These are phyloP conservation scores for Ciborinia camelliae DNA, from an alignment of 2,329 filamentous ascomycete genomes.

Conservation along the genomic window DNA sequence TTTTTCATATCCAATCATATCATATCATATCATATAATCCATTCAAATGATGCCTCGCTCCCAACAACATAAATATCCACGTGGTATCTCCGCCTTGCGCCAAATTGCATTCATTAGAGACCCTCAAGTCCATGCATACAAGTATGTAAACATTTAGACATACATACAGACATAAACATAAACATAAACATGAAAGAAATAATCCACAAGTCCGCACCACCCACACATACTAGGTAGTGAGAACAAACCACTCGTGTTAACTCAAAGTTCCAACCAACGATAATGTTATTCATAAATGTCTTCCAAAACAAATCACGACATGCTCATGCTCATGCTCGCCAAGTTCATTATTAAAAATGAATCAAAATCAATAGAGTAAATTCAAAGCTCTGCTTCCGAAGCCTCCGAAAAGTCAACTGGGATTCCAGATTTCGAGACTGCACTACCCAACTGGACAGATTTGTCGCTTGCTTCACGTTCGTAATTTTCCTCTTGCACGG, in stretches of 20 bases:
- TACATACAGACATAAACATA: not conserved
- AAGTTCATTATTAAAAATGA: not conserved
- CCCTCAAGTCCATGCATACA: not conserved
- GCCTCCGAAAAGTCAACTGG: not conserved
- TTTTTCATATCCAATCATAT: not conserved
- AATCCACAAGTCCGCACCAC: not conserved
- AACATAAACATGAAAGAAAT: not conserved
- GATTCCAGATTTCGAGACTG: not conserved
- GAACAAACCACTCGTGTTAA: not conserved
- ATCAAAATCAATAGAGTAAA: not conserved
- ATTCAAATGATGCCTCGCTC: not conserved
- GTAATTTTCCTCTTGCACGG: constrained; percentile 2
- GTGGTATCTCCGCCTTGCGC: constrained; percentile 10
- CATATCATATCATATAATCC: constrained; percentile 2
- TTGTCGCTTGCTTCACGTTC: constrained; percentile 18
- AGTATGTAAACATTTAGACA: too few species aligned
- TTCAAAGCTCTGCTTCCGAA: not conserved
- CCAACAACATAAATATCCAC: not conserved
- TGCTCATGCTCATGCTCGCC: not conserved
- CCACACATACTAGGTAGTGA: not conserved
- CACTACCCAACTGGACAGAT: constrained; percentile 9
- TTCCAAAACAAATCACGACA: not conserved
- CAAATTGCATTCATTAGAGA: not conserved
- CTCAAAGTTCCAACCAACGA: not conserved
- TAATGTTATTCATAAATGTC: not conserved